A percentile compares a stretch with the other conserved stretches of the same genome.
Conservation (phyloP, 2,329 filamentous ascomycete genomes). For the Rhinocladiella similis region DNA sequence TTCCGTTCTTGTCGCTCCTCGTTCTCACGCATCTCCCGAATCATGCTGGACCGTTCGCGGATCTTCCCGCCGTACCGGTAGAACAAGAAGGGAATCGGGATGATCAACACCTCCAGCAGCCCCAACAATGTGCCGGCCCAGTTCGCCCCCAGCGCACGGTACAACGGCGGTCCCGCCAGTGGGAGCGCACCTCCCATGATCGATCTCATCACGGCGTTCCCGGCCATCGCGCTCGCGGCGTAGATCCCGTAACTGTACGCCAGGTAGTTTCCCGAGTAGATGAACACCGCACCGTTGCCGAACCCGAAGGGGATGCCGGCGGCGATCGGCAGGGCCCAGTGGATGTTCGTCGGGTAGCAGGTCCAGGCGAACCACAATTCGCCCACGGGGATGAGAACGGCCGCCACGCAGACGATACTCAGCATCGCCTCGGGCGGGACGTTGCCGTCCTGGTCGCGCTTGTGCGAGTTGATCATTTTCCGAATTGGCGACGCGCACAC, state of each 20-base stretch:
- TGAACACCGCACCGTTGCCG: slow-evolving; percentile 77
- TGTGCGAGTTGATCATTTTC: slow-evolving; percentile 73
- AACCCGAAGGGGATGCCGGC: slow-evolving; percentile 78
- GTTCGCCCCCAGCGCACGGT: slow-evolving; percentile 66
- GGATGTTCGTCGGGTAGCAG: slow-evolving; percentile 71
- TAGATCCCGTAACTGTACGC: slow-evolving; percentile 79
- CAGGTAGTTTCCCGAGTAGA: slow-evolving; percentile 79
- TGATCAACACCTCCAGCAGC: slow-evolving; percentile 68
- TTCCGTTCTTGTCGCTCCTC: slow-evolving; percentile 49
- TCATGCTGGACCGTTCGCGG: slow-evolving; percentile 56
- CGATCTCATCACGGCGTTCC: slow-evolving; percentile 73
- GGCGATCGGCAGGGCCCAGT: slow-evolving; percentile 77
- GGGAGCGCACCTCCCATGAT: slow-evolving; percentile 76
- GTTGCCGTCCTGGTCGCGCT: slow-evolving; percentile 72
- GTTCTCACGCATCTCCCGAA: slow-evolving; percentile 58
- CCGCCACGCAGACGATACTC: slow-evolving; percentile 74
- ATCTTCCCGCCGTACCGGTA: slow-evolving; percentile 63
- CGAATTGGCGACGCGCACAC: slow-evolving; percentile 67
- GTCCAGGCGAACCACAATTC: slow-evolving; percentile 91
- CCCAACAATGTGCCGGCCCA: slow-evolving; percentile 79
- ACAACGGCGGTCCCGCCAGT: slow-evolving; percentile 73
- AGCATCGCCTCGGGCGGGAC: slow-evolving; percentile 79
- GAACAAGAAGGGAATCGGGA: slow-evolving; percentile 79
- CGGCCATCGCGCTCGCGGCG: slow-evolving; percentile 75
- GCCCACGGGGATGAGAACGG: slow-evolving; percentile 71